These are phyloP conservation scores for Penicillium corylophilum DNA, from an alignment of 2,329 filamentous ascomycete genomes.

Conservation along the genomic window DNA sequence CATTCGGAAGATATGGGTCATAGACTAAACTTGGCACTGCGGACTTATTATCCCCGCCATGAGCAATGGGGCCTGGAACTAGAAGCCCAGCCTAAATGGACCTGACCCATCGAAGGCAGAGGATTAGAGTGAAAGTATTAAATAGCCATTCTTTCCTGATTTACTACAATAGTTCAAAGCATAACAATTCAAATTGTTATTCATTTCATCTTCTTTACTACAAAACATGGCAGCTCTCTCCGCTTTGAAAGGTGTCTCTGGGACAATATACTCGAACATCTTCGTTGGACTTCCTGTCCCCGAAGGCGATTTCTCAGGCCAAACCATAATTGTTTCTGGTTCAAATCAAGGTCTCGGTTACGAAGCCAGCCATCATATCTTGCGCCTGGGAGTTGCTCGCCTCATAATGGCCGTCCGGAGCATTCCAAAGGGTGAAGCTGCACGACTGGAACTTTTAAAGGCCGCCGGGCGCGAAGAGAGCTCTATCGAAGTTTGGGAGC, in stretches of 20 bases:
- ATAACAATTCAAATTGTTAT: not conserved
- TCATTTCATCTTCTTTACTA: not conserved
- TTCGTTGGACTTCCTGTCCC: conserved; percentile 15
- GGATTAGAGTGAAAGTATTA: not conserved
- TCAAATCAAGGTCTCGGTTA: conserved; percentile 20
- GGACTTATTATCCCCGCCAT: conserved; percentile 2
- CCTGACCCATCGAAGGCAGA: not conserved
- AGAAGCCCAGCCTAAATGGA: not conserved
- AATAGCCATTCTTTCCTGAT: not conserved
- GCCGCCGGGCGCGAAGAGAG: conserved; percentile 3
- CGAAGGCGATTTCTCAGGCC: conserved; percentile 3
- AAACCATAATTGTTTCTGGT: conserved; percentile 52
- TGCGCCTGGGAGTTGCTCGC: conserved; percentile 3
- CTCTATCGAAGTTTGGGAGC: conserved; percentile 26
- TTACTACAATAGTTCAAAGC: too few species aligned
- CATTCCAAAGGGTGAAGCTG: conserved; percentile 6
- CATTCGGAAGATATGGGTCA: not conserved
- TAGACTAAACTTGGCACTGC: not conserved
- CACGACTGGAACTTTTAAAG: conserved; percentile 3
- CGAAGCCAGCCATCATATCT: conserved; percentile 8
- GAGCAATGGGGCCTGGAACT: not conserved
- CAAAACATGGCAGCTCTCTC: conserved; percentile 2
- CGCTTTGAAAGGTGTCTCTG: conserved; percentile 1
- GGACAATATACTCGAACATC: conserved; percentile 4
- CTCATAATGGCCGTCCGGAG: conserved; percentile 12